Conservation (phyloP, 805 yeast genomes). For the Yamadazyma takamatsuzukensis region DNA sequence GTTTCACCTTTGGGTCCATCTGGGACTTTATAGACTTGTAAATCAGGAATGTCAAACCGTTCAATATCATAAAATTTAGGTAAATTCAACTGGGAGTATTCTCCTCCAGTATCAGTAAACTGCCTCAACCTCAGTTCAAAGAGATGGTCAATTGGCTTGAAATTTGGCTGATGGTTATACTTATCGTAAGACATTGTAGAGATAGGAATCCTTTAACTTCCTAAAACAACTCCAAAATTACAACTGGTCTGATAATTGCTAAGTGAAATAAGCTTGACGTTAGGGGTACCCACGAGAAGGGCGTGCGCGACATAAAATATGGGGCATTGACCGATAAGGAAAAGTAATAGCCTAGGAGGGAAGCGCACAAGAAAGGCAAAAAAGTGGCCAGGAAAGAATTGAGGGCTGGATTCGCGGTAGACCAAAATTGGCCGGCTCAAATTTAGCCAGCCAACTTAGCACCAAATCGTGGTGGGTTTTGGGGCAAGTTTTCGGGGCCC, state of each 20-base stretch:
- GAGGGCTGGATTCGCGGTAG: background rate
- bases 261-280: no score
- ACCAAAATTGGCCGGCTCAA: background rate
- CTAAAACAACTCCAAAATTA: no score
- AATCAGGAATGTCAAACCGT: slow-evolving; percentile 46
- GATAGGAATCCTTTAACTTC: no score
- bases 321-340: background rate
- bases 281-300: no score
- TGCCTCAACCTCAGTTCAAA: slow-evolving; percentile 73
- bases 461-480: no score
- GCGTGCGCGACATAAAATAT: no score
- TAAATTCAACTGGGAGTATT: slow-evolving; percentile 64
- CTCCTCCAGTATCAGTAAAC: slow-evolving; percentile 71
- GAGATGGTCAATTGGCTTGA: slow-evolving; percentile 72
- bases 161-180: slow-evolving; percentile 49
- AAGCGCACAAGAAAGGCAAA: background rate
- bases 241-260: no score
- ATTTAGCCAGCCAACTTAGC: no score
- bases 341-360: background rate
- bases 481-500: no score
- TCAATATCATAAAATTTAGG: slow-evolving; percentile 75
- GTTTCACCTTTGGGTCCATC: slow-evolving; percentile 43
- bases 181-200: slow-evolving; percentile 16
- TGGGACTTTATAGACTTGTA: slow-evolving; percentile 73
- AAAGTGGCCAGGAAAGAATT: background rate